These are phyloP conservation scores for Inga leiocalycina DNA, from an alignment of 306 rosid genomes.

Conservation along the genomic window DNA sequence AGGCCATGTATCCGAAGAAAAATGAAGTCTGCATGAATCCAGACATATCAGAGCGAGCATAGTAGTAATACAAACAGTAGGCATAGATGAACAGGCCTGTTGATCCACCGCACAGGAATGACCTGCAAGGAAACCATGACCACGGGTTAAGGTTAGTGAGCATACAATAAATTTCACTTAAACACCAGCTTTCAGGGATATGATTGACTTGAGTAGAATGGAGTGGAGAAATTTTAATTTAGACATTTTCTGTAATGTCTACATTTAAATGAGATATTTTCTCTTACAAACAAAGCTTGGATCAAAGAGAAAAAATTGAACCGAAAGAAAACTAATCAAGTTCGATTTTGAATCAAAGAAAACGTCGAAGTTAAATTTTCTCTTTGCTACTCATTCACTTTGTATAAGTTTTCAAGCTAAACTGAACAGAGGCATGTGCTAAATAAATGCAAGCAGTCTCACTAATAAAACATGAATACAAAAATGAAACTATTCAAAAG, in stretches of 20 bases:
- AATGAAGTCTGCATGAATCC: slow-evolving; percentile 74
- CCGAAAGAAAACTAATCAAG: background rate
- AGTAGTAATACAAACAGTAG: slow-evolving; percentile 71
- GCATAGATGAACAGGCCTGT: slow-evolving; percentile 64
- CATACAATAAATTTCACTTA: background rate
- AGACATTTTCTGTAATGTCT: background rate
- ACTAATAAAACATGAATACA: background rate
- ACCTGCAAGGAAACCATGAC: slow-evolving; percentile 42
- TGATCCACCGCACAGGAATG: slow-evolving; percentile 72
- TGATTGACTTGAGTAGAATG: background rate
- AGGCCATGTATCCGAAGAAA: slow-evolving; percentile 79
- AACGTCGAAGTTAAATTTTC: background rate
- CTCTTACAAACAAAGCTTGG: background rate
- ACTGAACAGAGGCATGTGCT: background rate
- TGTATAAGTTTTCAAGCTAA: background rate
- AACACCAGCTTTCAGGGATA: background rate
- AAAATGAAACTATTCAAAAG: background rate
- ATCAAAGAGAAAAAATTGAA: background rate
- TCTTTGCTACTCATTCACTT: background rate
- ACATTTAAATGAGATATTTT: background rate
- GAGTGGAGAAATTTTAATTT: background rate
- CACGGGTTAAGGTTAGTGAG: slow-evolving; percentile 10
- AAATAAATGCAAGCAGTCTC: background rate
- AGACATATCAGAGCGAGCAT: slow-evolving; percentile 67
- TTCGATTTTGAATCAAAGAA: background rate